A percentile compares a stretch with the other conserved stretches of the same genome.
These are phyloP conservation scores for Herpotrichia juniperi DNA, from an alignment of 2,329 filamentous ascomycete species.

Conservation along the genomic window DNA sequence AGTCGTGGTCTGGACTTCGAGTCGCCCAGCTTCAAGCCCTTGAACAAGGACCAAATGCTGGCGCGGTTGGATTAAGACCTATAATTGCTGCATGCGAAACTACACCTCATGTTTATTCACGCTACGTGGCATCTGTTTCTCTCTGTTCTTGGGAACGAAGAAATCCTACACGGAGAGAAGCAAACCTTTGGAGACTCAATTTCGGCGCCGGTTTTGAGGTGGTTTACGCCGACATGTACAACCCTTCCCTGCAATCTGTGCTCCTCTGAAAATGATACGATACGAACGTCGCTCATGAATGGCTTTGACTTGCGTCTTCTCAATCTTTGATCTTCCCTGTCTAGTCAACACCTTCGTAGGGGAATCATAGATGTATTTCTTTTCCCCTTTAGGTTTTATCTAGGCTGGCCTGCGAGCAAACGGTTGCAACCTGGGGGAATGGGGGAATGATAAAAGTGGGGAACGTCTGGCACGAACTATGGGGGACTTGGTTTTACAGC, in stretches of 20 bases:
- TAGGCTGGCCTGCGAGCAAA: slow-evolving; percentile 32
- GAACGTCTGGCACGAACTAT: slow-evolving; percentile 30
- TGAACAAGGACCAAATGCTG: slow-evolving; percentile 96
- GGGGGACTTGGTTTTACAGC: slow-evolving; percentile 27
- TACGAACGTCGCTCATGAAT: slow-evolving; percentile 44
- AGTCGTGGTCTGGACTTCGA: slow-evolving; percentile 88
- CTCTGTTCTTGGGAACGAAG: slow-evolving; percentile 37
- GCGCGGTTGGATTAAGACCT: slow-evolving; percentile 81
- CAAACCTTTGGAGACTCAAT: slow-evolving; percentile 41
- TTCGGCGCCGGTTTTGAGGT: slow-evolving; percentile 42
- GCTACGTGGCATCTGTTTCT: slow-evolving; percentile 42
- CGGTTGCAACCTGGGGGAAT: slow-evolving; percentile 34
- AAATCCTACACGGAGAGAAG: slow-evolving; percentile 38
- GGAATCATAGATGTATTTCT: slow-evolving; percentile 42
- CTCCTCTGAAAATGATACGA: slow-evolving; percentile 48
- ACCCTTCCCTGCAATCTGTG: slow-evolving; percentile 43
- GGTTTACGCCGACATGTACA: slow-evolving; percentile 41
- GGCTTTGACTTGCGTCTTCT: slow-evolving; percentile 41
- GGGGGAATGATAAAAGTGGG: slow-evolving; percentile 39
- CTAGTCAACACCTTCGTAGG: slow-evolving; percentile 31
- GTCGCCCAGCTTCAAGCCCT: slow-evolving; percentile 76
- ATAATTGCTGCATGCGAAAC: slow-evolving; percentile 41
- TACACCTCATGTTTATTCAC: slow-evolving; percentile 47
- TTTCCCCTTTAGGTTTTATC: slow-evolving; percentile 33
- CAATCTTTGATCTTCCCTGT: slow-evolving; percentile 30